Conservation (phyloP, 768 basidiomycete genomes). For the Suillus discolor region DNA sequence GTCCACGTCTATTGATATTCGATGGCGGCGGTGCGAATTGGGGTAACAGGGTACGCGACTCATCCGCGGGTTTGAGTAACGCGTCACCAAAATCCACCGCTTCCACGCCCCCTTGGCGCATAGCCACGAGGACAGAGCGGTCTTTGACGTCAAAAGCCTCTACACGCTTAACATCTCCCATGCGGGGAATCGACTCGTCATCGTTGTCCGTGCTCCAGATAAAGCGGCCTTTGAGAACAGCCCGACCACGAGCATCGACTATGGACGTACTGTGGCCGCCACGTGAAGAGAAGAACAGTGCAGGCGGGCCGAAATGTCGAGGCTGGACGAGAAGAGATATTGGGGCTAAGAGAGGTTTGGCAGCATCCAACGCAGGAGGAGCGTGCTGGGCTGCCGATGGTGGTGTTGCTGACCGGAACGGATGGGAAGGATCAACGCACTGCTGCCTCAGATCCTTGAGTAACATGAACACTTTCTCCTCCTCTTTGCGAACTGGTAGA, state of each 20-base stretch:
- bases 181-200: constrained; percentile 43
- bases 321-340: constrained; percentile 81
- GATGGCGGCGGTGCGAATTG: constrained; percentile 65
- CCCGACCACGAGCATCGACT: constrained; percentile 83
- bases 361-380: constrained; percentile 33
- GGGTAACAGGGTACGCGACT: constrained; percentile 73
- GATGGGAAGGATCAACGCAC: constrained; percentile 79
- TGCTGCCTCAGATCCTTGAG: constrained; percentile 78
- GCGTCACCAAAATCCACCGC: constrained; percentile 82
- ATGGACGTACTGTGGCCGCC: constrained; percentile 89
- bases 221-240: constrained; percentile 80
- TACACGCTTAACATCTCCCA: constrained; percentile 83
- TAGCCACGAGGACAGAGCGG: constrained; percentile 77
- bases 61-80: constrained; percentile 76
- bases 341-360: constrained; percentile 64
- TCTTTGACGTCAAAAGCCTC: constrained; percentile 82
- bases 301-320: constrained; percentile 83
- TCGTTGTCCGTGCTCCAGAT: constrained; percentile 74
- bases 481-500: constrained; percentile 78
- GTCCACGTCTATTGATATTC: constrained; percentile 66
- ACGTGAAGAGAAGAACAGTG: constrained; percentile 85
- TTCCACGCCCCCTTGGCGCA: constrained; percentile 86
- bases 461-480: constrained; percentile 66
- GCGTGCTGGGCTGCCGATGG: constrained; percentile 37
- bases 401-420: constrained; percentile 58